phyloP scores from a whole-genome alignment of 805 yeast genomes.

The Candida boleticola region DNA sequence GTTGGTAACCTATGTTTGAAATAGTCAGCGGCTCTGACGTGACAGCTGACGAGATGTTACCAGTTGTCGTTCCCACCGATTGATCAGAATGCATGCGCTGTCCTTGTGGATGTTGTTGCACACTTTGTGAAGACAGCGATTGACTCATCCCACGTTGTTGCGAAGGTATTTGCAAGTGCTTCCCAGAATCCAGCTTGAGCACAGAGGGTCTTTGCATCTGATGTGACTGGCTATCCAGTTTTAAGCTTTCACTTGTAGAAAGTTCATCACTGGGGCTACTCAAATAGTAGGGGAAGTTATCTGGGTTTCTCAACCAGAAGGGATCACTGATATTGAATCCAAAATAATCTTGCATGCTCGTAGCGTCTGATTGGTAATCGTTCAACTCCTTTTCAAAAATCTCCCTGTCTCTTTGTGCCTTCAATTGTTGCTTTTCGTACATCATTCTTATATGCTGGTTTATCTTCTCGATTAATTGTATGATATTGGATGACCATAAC shows the following conservation, averaged over 20 bases:
- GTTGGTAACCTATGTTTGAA: neutral
- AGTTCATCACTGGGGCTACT: conserved; percentile 28
- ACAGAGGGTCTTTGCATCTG: neutral
- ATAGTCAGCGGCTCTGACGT: neutral
- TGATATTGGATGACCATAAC: conserved; percentile 36
- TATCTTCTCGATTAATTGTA: conserved; percentile 29
- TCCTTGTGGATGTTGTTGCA: neutral
- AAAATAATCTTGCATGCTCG: conserved; percentile 29
- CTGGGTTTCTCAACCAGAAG: conserved; percentile 51
- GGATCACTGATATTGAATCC: conserved; percentile 49
- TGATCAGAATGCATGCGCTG: neutral
- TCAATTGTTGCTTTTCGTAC: conserved; percentile 14
- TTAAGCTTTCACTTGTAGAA: neutral
- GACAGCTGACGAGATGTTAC: neutral
- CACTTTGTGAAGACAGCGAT: neutral
- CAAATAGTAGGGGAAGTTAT: conserved; percentile 38
- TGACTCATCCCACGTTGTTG: neutral
- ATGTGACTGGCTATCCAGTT: neutral
- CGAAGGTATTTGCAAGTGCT: neutral
- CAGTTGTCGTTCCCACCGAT: neutral
- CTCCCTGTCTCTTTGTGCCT: conserved; percentile 3
- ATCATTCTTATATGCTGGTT: conserved; percentile 26
- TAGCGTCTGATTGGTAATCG: conserved; percentile 1
- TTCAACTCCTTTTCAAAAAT: conserved; percentile 7
- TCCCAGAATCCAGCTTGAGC: neutral